Evolutionary conservation across 164 flowering plant genomes (phyloP), one percentile per base, ranked within the genome.

Genomic region (Protea cynaroides): DNA sequence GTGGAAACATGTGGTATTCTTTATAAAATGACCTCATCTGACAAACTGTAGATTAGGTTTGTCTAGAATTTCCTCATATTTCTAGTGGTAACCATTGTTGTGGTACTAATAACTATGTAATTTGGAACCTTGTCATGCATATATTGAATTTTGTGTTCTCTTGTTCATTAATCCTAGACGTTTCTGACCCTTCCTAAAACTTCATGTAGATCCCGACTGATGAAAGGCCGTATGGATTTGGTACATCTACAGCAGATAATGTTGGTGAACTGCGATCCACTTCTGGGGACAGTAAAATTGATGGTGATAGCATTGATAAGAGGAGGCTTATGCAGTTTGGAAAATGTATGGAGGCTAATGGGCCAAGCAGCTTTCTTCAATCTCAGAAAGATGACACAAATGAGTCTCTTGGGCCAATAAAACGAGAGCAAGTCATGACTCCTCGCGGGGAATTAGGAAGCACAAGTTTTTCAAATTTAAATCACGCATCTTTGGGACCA

Each of bases 341-440:
- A 4, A 71, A 61, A 51, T 37, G 8, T 68, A 37, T 65, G 54
- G 82, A 79, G 44, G 69, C 63, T 34, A 59, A 57, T 63, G 80
- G 76, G 53, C 67, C 52, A 21, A 72, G 65, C 58, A 66, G 67
- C 58, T 70, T 70, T 63, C 76, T 68, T 64, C 80, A 65, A 34
- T 53, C 74, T 61, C 76, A 67, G 36, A 74, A 49, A 61, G 76
- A 61, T 70, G 74, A 67, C 67, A 23, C 65, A 66, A 75, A 72
- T 69, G 79, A 68, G 11, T 53, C 66, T 66, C 60, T 71, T 40
- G 74, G 67, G 36, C 65, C 69, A 71, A 75, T 76, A 69, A 85
- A 86, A 77, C 82, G 72, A 59, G 92, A 86, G 65, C 83, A 81
- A 43, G 61, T 52, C 58, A 44, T 71, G 37, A 73, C 67, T 64